Conservation (phyloP, 345 rosid genomes). For the Iberis pinnata region DNA sequence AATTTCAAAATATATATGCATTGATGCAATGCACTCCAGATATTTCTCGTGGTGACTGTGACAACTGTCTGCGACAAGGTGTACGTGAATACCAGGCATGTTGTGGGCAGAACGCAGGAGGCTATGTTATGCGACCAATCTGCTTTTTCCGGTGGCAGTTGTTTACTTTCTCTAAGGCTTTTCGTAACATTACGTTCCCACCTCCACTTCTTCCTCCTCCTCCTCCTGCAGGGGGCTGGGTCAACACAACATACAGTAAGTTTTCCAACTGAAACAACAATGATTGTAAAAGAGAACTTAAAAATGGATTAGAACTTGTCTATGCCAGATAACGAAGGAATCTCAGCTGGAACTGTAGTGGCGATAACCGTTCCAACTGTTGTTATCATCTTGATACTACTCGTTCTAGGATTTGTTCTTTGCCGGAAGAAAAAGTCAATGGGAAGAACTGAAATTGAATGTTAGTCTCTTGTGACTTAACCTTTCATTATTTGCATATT, state of each 20-base stretch:
- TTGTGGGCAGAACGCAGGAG: constrained; percentile 4
- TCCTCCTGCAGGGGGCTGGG: not conserved
- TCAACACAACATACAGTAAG: constrained; percentile 7
- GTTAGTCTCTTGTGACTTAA: no score
- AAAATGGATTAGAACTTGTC: not conserved
- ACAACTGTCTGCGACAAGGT: not conserved
- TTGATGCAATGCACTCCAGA: constrained; percentile 20
- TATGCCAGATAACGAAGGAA: constrained; percentile 11
- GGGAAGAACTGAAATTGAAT: constrained; percentile 4
- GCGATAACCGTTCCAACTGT: constrained; percentile 1
- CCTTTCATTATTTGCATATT: no score
- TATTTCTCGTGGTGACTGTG: constrained; percentile 10
- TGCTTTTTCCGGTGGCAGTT: constrained; percentile 26
- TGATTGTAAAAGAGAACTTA: not conserved
- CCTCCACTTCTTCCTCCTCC: constrained; percentile 9
- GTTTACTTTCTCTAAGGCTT: constrained; percentile 16
- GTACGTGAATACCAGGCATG: not conserved
- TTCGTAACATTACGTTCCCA: not conserved
- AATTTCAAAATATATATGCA: not conserved
- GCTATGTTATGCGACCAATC: not conserved
- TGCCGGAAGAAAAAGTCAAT: no score
- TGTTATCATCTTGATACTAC: constrained; percentile 3
- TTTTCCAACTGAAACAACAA: not conserved
- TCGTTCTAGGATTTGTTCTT: constrained; percentile 3
- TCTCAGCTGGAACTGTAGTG: constrained; percentile 15